Base-by-base conservation (phyloP, 768 basidiomycete genomes). In the Tylopilus sp. region DNA sequence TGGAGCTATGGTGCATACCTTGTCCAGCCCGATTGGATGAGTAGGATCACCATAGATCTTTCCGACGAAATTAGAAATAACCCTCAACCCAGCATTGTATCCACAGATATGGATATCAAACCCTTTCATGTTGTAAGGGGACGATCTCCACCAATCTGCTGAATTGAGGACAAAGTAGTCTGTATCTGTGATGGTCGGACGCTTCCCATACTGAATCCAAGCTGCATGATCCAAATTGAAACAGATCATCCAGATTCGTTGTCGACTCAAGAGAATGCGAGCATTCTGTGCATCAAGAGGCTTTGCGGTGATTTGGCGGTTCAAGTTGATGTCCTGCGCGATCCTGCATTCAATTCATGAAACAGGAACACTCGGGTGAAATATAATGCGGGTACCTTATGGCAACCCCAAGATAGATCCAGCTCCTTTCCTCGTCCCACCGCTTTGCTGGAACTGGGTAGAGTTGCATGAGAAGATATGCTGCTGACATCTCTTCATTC, bases 181-280 rank as follows among this genome's bases (percentile, higher is more conserved):
- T 7, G 78, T 76, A 59, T 87, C 82, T 56, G 77, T 76, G 65
- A 97, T 85, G 42, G 89, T 90, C 17, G 89, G 84, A 0, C 84
- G 80, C 71, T 92, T 92, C 50, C 94, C 94, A 70, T 95, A 92
- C 68, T 94, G 87, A 17, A 84, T 86, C 5, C 89, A 85, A 10
- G 89, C 87, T 6, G 92, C 93, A 22, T 92, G 85, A 68, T 98
- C 94, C 37, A 96, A 74, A 69, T 94, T 92, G 72, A 87, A 91
- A 70, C 91, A 94, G 65, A 86, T 89, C 52, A 96, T 72, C 93
- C 93, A 98, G 7, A 89, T 80, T 21, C 93, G 83, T 48, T 92
- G 91, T 37, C 94, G 85, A 65, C 94, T 96, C 50, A 93, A 80
- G 71, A 93, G 82, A 72, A 94, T 89, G 36, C 94, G 82, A 8